Evolutionary conservation across 176 grass and related monocot genomes (phyloP), one percentile per base, ranked within the genome.

Genomic region (Avena sativa): DNA sequence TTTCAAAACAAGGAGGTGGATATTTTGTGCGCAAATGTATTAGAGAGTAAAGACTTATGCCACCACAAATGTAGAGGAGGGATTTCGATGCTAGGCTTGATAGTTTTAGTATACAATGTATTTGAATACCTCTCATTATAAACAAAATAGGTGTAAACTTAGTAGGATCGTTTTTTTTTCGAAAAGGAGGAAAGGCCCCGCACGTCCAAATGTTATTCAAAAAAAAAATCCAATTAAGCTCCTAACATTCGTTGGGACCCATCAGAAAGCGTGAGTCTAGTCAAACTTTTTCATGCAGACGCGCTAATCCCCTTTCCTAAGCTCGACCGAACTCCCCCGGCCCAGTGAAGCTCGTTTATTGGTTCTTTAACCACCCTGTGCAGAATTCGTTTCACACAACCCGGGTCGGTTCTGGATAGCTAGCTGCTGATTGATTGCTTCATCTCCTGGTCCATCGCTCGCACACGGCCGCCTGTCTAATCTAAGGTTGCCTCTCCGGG

Each of bases 291-390:
- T 60, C 25, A 26, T n/a, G 38, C 49, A 20, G 75, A 91, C 85
- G 89, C 74, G 75, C 57, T 79, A 84, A 87, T 50, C 74, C 36
- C 44, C 75, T 84, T 84, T 90, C 43, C 25, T 17, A 15, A 55
- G 81, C 36, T 84, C 73, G 32, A 56, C 16, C n/a, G 43, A 67
- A 49, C 11, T 15, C 63, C 63, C 63, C 32, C 63, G 26, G 63
- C 28, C 26, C 30, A 34, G 63, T 66, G 66, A 59, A 48, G 73
- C 64, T 72, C 30, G 12, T 49, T 3, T 49, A 53, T 20, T 79
- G 74, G 25, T 79, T 90, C 12, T 87, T 74, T 87, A 83, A 79
- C 71, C 89, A 5, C 25, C 44, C 2, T 14, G 84, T 46, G 55
- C 55, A 47, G 17, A 19, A 50, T 84, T 64, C 8, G 3, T 69